Base-by-base conservation (phyloP, 2,329 filamentous ascomycete genomes). In the Truncatella angustata region DNA sequence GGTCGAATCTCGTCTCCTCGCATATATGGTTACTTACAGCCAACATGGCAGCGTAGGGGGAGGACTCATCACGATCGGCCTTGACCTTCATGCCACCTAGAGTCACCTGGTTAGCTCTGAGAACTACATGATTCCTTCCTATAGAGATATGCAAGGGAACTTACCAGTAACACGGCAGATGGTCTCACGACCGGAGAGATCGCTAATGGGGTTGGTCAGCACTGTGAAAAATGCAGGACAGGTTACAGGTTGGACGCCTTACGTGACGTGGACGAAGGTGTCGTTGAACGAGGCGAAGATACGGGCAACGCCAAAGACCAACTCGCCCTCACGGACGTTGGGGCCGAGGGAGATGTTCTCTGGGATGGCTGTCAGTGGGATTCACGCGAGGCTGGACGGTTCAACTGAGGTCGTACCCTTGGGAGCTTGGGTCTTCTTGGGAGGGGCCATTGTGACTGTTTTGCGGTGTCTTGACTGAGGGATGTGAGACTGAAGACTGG, bases 171-270 rank as follows among this genome's bases (percentile, higher is more conserved):
- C 93, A 90, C 94, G 92, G 86, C 86, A 90, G 83, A 99, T 97
- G 81, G 95, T 99, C 89, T 99, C 94, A 80, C 94, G 94, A 81
- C 94, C 94, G n/a, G n/a, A n/a, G n/a, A n/a, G n/a, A n/a, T n/a
- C n/a, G n/a, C n/a, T n/a, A n/a, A n/a, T n/a, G n/a, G n/a, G n/a
- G n/a, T n/a, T n/a, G n/a, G n/a, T 36, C 34, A 81, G 90, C 95
- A 82, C 75, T 80, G 85, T 40, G 37, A 40, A n/a, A 20, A 18
- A 40, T 21, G 28, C 14, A 14, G 18, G 40, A 43, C 18, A 99
- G 91, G 96, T 97, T n/a, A n/a, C n/a, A n/a, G n/a, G n/a, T n/a
- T n/a, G n/a, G n/a, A n/a, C n/a, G n/a, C n/a, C n/a, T n/a, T n/a
- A 94, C 82, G 94, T 99, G 74, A 99, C 91, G 82, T 99, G 94